Evolutionary conservation across 352 stramenopile species (phyloP), one percentile per base, ranked within the genome.

Genomic region (Globisporangium uncinulatum): DNA sequence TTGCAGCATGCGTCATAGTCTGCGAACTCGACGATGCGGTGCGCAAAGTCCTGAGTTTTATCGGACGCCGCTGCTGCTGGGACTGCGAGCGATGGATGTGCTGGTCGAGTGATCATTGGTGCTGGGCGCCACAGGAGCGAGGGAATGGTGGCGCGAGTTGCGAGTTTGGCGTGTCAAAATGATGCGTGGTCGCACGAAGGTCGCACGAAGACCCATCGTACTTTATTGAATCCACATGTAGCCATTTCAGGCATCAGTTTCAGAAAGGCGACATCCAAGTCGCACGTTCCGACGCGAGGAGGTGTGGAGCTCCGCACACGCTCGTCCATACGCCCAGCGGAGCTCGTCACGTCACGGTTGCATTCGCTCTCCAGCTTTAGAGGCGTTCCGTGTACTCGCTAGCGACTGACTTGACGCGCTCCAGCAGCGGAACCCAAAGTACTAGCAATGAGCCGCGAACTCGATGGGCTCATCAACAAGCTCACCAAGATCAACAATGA

Each of bases 11-110:
- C 61, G 1, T 79, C 71, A 3, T 63, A 66, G 43, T 88, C 74
- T 0, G 80, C 85, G 50, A 89, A 92, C 66, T 91, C 75, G 44
- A 94, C 73, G 17, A 93, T 58, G 46, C 77, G 81, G 57, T 93
- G 83, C 39, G 79, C 81, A 65, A 90, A 91, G 29, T 64, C 76
- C 64, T 92, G 82, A 3, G 76, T 64, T 49, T 81, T 76, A 13
- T 3, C 34, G 34, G 6, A 13, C 6, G 47, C 32, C 7, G 8
- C 21, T 39, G 32, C n/a, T 0, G 56, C 20, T 11, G 51, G 19
- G 20, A 14, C 36, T 47, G 44, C 6, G 14, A 14, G 48, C 29
- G 9, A 10, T 5, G 41, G 1, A 21, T 31, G 14, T 37, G 44
- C 19, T 13, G 42, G 39, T 21, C 20, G 14, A 15, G 24, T 15